Conservation (phyloP, 768 basidiomycete genomes). For the Mycena crocata region DNA sequence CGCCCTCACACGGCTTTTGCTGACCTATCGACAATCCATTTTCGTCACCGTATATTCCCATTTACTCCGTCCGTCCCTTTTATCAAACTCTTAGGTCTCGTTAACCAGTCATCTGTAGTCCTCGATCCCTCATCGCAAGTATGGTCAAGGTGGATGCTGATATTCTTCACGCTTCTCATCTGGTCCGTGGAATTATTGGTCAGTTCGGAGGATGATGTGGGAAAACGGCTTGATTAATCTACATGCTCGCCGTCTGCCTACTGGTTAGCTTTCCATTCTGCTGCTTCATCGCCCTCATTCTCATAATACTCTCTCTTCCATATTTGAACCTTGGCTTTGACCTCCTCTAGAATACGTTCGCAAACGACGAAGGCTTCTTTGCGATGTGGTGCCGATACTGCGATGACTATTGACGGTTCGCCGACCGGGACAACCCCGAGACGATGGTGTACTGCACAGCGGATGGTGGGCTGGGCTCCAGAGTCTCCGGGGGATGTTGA, state of each 20-base stretch:
- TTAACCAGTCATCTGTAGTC: conserved; percentile 56
- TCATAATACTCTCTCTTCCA: conserved; percentile 95
- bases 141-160: conserved; percentile 94
- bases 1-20: conserved; percentile 74
- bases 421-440: conserved; percentile 83
- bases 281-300: conserved; percentile 68
- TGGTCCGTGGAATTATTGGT: conserved; percentile 89
- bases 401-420: conserved; percentile 86
- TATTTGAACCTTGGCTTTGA: conserved; percentile 86
- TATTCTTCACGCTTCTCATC: conserved; percentile 85
- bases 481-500: conserved; percentile 58
- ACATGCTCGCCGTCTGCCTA: conserved; percentile 35
- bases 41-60: conserved; percentile 92
- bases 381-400: conserved; percentile 86
- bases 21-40: conserved; percentile 87
- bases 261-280: conserved; percentile 78
- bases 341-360: conserved; percentile 86
- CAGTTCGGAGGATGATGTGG: conserved; percentile 74
- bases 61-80: conserved; percentile 65
- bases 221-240: conserved; percentile 82
- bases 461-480: conserved; percentile 54
- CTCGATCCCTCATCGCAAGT: conserved; percentile 91
- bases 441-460: conserved; percentile 78
- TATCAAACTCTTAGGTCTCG: neutral
- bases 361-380: conserved; percentile 84